These are phyloP conservation scores for Cinnamomum chago DNA, from an alignment of 164 flowering plant species.

Conservation along the genomic window DNA sequence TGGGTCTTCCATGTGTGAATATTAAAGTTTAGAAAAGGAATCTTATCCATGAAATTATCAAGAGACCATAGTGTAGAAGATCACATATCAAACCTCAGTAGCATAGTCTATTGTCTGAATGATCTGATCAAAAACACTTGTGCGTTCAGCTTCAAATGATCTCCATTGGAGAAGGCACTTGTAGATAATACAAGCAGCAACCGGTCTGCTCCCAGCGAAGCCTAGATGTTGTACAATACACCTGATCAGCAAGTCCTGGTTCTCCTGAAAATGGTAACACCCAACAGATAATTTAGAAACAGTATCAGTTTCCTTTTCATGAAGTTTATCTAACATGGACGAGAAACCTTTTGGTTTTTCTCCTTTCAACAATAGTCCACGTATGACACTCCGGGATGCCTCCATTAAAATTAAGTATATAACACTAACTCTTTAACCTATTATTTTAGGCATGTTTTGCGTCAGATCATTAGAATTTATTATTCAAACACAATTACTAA, in stretches of 20 bases:
- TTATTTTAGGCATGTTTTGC: no score
- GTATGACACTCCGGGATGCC: neutral
- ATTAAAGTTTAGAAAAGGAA: neutral
- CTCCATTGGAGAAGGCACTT: conserved; percentile 98
- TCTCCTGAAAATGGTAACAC: conserved; percentile 13
- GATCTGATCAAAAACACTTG: conserved; percentile 94
- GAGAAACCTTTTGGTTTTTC: no score
- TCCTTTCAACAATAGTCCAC: neutral
- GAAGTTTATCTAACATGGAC: neutral
- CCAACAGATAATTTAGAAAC: neutral
- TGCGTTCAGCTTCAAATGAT: conserved; percentile 96
- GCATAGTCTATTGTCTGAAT: conserved; percentile 93
- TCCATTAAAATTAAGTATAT: no score
- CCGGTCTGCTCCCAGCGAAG: conserved; percentile 77
- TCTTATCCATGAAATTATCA: neutral
- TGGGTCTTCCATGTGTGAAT: conserved; percentile 43
- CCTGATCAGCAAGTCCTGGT: conserved; percentile 19
- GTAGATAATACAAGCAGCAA: conserved; percentile 94
- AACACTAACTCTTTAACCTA: no score
- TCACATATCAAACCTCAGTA: conserved; percentile 66
- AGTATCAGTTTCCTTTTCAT: neutral
- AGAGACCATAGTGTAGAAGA: neutral
- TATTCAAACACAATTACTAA: no score
- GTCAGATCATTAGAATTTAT: no score
- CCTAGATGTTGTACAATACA: conserved; percentile 87